A percentile compares a stretch with the other conserved stretches of the same genome.
phyloP scores from a whole-genome alignment of 2,329 filamentous ascomycete genomes.

The Trematosphaeria pertusa region DNA sequence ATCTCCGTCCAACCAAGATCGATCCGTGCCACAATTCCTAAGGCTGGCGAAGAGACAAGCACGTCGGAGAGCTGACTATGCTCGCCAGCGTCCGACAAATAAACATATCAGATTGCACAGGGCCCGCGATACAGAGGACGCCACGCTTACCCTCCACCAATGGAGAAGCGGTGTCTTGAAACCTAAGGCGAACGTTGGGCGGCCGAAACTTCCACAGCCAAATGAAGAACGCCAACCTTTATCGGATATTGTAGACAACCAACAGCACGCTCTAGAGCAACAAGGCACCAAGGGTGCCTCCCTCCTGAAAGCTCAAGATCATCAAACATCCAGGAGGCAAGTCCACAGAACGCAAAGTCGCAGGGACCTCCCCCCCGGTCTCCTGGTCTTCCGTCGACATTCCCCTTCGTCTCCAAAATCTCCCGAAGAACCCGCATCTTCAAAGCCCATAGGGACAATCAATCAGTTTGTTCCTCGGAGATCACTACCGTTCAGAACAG shows the following conservation, averaged over 20 bases:
- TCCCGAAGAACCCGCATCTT: neutral
- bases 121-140: slow-evolving; percentile 62
- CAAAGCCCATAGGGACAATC: no score
- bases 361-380: slow-evolving; percentile 5
- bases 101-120: slow-evolving; percentile 63
- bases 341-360: neutral
- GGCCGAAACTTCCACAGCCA: slow-evolving; percentile 1
- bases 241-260: slow-evolving; percentile 24
- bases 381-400: slow-evolving; percentile 21
- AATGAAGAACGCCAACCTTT: slow-evolving; percentile 23
- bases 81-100: slow-evolving; percentile 58
- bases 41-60: slow-evolving; percentile 62
- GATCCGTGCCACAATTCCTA: slow-evolving; percentile 60
- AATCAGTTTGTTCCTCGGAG: no score
- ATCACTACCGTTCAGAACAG: slow-evolving; percentile 43
- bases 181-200: slow-evolving; percentile 17
- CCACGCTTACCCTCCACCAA: slow-evolving; percentile 55
- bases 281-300: neutral
- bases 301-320: neutral
- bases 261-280: slow-evolving; percentile 17
- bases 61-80: slow-evolving; percentile 55
- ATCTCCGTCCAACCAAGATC: slow-evolving; percentile 30
- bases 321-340: neutral
- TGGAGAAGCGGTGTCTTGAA: slow-evolving; percentile 58
- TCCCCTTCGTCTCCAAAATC: neutral